Evolutionary conservation across 225 moss, liverwort and hornwort genomes (phyloP), one percentile per base, ranked within the genome.

Genomic region (Rhytidiadelphus loreus): DNA sequence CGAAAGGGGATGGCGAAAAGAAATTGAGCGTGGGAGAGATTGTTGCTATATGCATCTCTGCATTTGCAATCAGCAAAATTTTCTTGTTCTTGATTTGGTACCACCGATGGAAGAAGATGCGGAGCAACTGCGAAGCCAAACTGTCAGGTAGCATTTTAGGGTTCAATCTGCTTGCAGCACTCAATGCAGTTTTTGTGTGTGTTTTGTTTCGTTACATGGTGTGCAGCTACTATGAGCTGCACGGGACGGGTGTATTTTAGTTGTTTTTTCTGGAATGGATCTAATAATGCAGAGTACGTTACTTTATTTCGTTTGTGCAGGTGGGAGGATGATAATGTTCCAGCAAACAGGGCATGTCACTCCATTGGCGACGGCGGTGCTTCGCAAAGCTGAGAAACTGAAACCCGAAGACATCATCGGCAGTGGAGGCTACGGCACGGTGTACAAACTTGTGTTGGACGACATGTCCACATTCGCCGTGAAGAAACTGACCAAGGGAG

Each of bases 381-480:
- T 96, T 26, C 93, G 90, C 59, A 95, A 95, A 89, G 95, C 91
- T 20, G 93, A 93, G 78, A 89, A 93, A 90, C 94, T 97, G 50
- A 94, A 93, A 90, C 93, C 95, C 68, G 87, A 93, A 59, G 87
- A 92, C 56, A 86, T 96, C 52, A 96, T 98, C 72, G 98, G 98
- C 29, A 90, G 90, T 46, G 96, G 96, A 92, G 98, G 98, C 62
- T 96, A 96, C 53, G 98, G 98, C 87, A 96, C 94, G 80, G 98
- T 98, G 26, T 96, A 95, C 89, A 95, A 95, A 43, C 94, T 96
- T 39, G 95, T 96, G 7, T 89, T 96, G 93, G 96, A 96, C 70
- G 96, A 98, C 88, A 94, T 89, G 79, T 92, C 92, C 82, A 92
- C 95, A 35, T 96, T 98, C 86, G 98, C 98, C 48, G 96, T 98